These are phyloP conservation scores for Podospora comata DNA, from an alignment of 495 filamentous ascomycete genomes.

Conservation along the genomic window DNA sequence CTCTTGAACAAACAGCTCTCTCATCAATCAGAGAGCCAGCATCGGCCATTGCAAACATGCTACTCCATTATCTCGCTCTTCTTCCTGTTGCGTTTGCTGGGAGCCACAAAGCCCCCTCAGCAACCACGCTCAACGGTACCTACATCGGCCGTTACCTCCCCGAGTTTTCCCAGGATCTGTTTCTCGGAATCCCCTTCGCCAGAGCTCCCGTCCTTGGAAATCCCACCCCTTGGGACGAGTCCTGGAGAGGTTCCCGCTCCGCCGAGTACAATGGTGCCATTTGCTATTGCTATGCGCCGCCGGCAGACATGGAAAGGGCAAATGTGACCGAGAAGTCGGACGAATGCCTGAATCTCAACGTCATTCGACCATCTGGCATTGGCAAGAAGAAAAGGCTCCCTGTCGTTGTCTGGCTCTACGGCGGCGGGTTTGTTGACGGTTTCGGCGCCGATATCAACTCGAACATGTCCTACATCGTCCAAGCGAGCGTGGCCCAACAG, in stretches of 20 bases:
- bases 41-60: background rate
- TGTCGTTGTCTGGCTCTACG: constrained; percentile 42
- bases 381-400: constrained; percentile 32
- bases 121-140: background rate
- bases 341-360: constrained; percentile 43
- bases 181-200: constrained; percentile 42
- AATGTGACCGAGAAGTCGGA: constrained; percentile 16
- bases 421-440: constrained; percentile 37
- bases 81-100: background rate
- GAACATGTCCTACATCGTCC: constrained; percentile 18
- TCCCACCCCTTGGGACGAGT: constrained; percentile 36
- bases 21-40: background rate
- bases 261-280: constrained; percentile 34
- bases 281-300: constrained; percentile 33
- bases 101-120: background rate
- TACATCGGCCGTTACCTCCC: background rate
- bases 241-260: constrained; percentile 35
- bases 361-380: constrained; percentile 34
- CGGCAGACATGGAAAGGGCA: constrained; percentile 30
- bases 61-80: background rate
- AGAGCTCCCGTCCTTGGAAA: constrained; percentile 39
- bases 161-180: constrained; percentile 31
- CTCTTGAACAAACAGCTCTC: background rate
- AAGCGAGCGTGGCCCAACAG: constrained; percentile 29
- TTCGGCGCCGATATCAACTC: constrained; percentile 11